Evolutionary conservation across 495 filamentous ascomycete genomes (phyloP).

Genomic region (Penicillium steckii): DNA sequence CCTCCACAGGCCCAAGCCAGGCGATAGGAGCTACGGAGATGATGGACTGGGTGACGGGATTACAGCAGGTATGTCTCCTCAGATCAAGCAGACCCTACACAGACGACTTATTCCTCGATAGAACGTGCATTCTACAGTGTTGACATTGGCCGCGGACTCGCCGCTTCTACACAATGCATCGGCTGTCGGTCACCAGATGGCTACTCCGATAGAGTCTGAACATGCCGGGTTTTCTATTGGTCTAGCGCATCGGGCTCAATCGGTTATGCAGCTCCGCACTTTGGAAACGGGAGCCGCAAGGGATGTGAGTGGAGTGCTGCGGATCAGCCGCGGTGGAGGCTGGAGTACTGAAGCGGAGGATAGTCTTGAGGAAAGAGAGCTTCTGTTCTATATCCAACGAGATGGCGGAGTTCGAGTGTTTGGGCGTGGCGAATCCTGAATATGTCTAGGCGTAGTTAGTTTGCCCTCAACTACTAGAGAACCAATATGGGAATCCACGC

Average conservation of each 20-base stretch:
- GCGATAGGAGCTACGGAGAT: conserved; percentile 46
- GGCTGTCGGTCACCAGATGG: conserved; percentile 29
- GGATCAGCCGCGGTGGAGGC: conserved; percentile 64
- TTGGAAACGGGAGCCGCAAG: conserved; percentile 82
- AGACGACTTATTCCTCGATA: conserved; percentile 18
- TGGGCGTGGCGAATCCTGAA: conserved; percentile 61
- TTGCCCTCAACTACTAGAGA: background rate
- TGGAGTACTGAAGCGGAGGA: conserved; percentile 33
- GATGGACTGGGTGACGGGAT: conserved; percentile 42
- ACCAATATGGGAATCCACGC: background rate
- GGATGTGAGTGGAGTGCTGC: conserved; percentile 87
- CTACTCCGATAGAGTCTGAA: conserved; percentile 60
- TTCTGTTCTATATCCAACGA: conserved; percentile 74
- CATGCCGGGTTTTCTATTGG: conserved; percentile 68
- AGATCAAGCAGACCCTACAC: background rate
- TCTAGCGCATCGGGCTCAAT: conserved; percentile 70
- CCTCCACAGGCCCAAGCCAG: conserved; percentile 37
- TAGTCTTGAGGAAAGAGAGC: conserved; percentile 62
- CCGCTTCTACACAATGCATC: conserved; percentile 59
- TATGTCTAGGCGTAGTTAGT: conserved; percentile 3
- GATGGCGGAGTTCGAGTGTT: conserved; percentile 81
- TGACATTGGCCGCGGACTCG: conserved; percentile 68
- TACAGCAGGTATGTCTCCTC: conserved; percentile 40
- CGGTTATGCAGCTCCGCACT: conserved; percentile 66
- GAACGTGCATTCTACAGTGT: conserved; percentile 56